These are phyloP conservation scores for Jasminum sambac DNA, from an alignment of 257 asterid genomes.

Conservation along the genomic window DNA sequence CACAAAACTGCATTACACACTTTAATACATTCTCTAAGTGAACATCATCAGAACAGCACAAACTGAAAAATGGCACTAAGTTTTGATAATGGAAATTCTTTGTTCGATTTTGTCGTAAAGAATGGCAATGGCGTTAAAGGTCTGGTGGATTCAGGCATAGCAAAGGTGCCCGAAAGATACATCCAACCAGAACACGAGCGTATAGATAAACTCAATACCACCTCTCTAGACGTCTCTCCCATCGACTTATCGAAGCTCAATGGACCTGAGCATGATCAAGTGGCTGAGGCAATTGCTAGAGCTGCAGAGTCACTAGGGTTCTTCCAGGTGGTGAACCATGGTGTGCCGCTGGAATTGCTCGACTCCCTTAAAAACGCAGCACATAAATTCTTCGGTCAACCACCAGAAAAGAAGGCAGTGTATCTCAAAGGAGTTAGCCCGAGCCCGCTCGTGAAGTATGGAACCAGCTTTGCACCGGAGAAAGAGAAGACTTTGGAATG, in stretches of 20 bases:
- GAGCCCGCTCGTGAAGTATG: conserved; percentile 36
- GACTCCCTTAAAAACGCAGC: conserved; percentile 30
- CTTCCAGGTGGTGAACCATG: conserved; percentile 36
- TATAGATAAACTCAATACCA: conserved; percentile 11
- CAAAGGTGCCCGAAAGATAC: conserved; percentile 26
- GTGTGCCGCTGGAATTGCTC: conserved; percentile 28
- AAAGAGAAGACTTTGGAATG: conserved; percentile 45
- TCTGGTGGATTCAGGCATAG: conserved; percentile 31
- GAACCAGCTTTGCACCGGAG: conserved; percentile 41
- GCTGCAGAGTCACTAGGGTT: conserved; percentile 39
- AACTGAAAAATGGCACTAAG: conserved; percentile 24
- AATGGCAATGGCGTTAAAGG: conserved; percentile 44
- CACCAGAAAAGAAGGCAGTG: conserved; percentile 29
- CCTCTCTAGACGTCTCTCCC: conserved; percentile 7
- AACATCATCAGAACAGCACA: too few relatives aligned
- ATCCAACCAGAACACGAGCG: conserved; percentile 34
- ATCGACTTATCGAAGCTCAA: conserved; percentile 36
- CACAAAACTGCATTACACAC: too few relatives aligned
- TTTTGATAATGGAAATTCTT: conserved; percentile 18
- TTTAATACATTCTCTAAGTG: too few relatives aligned
- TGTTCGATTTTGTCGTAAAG: conserved; percentile 33
- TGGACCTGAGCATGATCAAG: conserved; percentile 33
- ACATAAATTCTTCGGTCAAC: conserved; percentile 25
- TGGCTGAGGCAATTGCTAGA: conserved; percentile 29
- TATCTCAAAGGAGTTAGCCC: conserved; percentile 35